Base-by-base conservation (phyloP, 1,284 basidiomycete species). In the Pascua sp. region DNA sequence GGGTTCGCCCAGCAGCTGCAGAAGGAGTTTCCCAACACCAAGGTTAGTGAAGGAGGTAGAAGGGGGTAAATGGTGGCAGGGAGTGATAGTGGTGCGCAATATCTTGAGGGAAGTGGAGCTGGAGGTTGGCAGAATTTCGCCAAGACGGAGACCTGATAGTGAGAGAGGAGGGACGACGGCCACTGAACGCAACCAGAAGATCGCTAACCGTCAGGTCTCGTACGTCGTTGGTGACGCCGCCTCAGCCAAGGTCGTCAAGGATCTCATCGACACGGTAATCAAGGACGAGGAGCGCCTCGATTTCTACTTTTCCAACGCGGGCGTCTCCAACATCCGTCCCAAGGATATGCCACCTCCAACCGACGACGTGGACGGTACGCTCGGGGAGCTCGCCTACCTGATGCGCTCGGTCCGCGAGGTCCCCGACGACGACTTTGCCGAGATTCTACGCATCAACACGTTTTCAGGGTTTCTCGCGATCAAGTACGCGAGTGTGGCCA, bases 221-320 rank as follows among this genome's bases (percentile, higher is more conserved):
- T 63, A 80, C 7, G 69, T 87, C 40, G 82, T 86, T 71, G 91
- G 84, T 12, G 93, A 97, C 70, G 91, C 91, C 8, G 86, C 91
- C 12, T 86, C 91, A 67, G 86, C 92, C 57, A 66, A 76, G n/a
- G 82, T 86, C 13, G 86, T 96, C 60, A 80, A 82, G 38, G 77
- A 75, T 4, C 71, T 93, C 2, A 90, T 91, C 75, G 79, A 87
- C 58, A 85, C 81, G 60, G 89, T 88, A 1, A 66, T 93, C 15
- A 73, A 82, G 42, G 91, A 96, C 62, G 86, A 92, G 68, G 91
- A 91, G 2, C 83, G 85, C 48, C 80, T 96, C 15, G 94, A 97
- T 67, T 86, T 95, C 63, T 96, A 94, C 81, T 96, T 92, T 71
- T 93, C 93, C 42, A 96, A 97, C 70, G 91, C 90, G 66, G 65